These are phyloP conservation scores for Globisporangium iwayamae DNA, from an alignment of 352 stramenopile species.

Conservation along the genomic window DNA sequence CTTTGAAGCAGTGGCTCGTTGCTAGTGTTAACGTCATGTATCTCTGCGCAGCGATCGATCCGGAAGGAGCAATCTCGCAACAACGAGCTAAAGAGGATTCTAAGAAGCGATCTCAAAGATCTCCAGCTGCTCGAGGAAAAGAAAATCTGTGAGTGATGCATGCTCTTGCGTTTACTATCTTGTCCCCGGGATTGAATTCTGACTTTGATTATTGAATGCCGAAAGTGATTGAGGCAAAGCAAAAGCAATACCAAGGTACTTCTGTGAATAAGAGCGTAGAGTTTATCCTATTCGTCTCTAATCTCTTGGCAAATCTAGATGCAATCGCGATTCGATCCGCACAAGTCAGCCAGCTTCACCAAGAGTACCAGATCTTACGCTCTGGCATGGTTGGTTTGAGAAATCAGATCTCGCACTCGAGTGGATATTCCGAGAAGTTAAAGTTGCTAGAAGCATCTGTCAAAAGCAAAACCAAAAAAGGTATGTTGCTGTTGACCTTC, in stretches of 20 bases:
- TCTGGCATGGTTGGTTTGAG: constrained; percentile 30
- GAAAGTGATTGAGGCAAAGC: constrained; percentile 41
- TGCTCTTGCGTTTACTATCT: not conserved
- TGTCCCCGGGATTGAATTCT: not conserved
- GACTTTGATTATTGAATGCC: not conserved
- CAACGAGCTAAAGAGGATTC: constrained; percentile 26
- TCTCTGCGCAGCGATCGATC: constrained; percentile 34
- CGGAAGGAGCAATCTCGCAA: constrained; percentile 35
- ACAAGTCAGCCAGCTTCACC: constrained; percentile 28
- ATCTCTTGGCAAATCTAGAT: constrained; percentile 20
- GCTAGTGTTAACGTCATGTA: not conserved
- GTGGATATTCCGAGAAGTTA: constrained; percentile 20
- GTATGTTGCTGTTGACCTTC: constrained; percentile 7
- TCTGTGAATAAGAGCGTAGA: no score
- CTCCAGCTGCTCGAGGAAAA: constrained; percentile 43
- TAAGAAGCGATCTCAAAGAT: constrained; percentile 25
- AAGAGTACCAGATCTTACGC: constrained; percentile 28
- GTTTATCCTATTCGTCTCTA: no score
- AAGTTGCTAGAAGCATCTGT: constrained; percentile 14
- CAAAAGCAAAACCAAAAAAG: constrained; percentile 17
- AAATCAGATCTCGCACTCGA: constrained; percentile 24
- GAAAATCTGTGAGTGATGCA: constrained; percentile 26
- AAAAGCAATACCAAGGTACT: constrained; percentile 36
- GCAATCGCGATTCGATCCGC: constrained; percentile 28
- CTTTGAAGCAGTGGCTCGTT: not conserved